Evolutionary conservation across 768 basidiomycete species (phyloP), one percentile per base, ranked within the genome.

Genomic region (Hericium alpestre): DNA sequence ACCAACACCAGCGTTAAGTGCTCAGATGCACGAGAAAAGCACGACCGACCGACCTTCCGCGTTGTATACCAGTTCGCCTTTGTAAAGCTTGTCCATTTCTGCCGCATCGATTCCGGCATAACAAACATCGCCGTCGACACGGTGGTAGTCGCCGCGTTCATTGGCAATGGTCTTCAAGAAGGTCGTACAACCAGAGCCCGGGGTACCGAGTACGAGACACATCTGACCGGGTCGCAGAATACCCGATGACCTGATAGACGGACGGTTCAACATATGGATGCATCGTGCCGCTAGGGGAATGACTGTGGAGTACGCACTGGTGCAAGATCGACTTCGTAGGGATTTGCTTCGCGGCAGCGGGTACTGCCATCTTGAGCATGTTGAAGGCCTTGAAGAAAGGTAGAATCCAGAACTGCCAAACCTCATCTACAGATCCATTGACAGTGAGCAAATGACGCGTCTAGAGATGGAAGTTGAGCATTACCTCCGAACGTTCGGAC

Each of bases 141-240:
- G 72, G 3, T 81, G 76, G 64, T 80, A 93, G 7, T 79, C 86
- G 13, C 74, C 74, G 2, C 89, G 77, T 59, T 84, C 78, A 65
- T 93, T 93, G 15, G 93, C 80, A 56, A 95, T 84, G 0, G 84
- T 71, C 69, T 90, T 93, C 22, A 95, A 76, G 72, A 95, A 92
- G 0, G 93, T 90, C 1, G 85, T 81, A 65, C 93, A 94, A 37
- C 92, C 92, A 15, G 88, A 79, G 1, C 63, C 59, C 70, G 69
- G 61, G 9, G 60, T 61, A 82, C 88, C 62, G 4, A 63, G 57
- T 1, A 63, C 53, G 43, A 63, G 62, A 32, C 59, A 61, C 62
- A 63, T 63, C 25, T 63, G 41, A 18, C 62, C 60, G 15, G 62
- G 62, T 18, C 61, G 49, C 52, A 61, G 40, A 52, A 63, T 32